Evolutionary conservation across 2,329 filamentous ascomycete species (phyloP), one percentile per base, ranked within the genome.

Genomic region (Fusarium nodosum): DNA sequence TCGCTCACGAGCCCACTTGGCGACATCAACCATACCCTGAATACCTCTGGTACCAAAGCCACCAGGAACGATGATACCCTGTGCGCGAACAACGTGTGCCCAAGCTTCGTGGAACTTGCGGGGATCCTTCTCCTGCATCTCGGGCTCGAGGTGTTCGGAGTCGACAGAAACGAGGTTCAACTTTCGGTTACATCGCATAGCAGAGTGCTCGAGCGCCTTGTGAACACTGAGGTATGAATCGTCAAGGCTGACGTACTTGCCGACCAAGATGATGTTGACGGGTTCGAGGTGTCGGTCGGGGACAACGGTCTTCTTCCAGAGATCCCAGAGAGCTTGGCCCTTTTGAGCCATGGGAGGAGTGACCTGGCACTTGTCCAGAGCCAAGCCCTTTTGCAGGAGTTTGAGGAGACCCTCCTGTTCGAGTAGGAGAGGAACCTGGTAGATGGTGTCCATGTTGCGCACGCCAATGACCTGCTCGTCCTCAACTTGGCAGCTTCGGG

Each of bases 351-450:
- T 83, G 4, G 81, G 77, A 7, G 86, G 81, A 2, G 88, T 75
- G 51, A 89, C 84, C 13, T 77, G 73, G 47, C 90, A 75, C 20
- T 82, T 78, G 65, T 92, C 86, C 13, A 97, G 86, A 36, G 86
- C 84, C 33, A 97, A 84, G 20, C 89, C 85, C 20, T 86, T 81
- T 38, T 85, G 85, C 56, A 98, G 83, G n/a, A 89, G 86, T 15
- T 84, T 79, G 11, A 95, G 83, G 3, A 98, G 84, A 26, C 90
- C 88, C 81, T 98, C 93, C 72, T 94, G 86, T 73, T 95, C 88
- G 16, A 98, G 90, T 26, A 98, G 91, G n/a, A 97, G 85, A 1
- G 96, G 96, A 4, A 98, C 95, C 71, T 97, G 94, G 81, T 99
- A 99, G 54, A 93, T 97, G 15, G 94, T 94, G 22, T 90, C 85